These are phyloP conservation scores for Didymella sp. DNA, from an alignment of 2,329 filamentous ascomycete species.

Conservation along the genomic window DNA sequence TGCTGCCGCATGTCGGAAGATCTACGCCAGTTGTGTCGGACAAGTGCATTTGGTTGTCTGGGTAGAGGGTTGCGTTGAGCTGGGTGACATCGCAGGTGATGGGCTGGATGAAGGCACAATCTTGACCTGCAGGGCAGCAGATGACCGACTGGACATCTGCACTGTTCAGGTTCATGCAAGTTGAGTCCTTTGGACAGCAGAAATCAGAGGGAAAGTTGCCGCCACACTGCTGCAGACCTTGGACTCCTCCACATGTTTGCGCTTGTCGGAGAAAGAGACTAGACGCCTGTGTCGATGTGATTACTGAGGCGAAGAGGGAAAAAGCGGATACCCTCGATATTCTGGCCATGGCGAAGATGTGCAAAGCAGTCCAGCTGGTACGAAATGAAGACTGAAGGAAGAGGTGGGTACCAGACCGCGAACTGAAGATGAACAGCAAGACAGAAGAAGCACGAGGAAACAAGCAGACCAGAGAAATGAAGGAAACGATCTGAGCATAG, in stretches of 20 bases:
- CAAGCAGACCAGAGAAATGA: constrained; percentile 5
- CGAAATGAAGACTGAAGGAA: constrained; percentile 6
- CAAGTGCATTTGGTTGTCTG: constrained; percentile 70
- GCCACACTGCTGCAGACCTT: constrained; percentile 61
- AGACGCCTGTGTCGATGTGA: constrained; percentile 36
- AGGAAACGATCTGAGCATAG: constrained; percentile 25
- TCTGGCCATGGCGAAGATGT: constrained; percentile 37
- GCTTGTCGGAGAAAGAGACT: constrained; percentile 41
- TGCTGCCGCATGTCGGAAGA: constrained; percentile 64
- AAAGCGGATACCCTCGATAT: constrained; percentile 45
- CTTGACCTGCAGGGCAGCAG: constrained; percentile 68
- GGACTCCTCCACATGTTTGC: constrained; percentile 59
- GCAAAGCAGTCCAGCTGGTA: constrained; percentile 9
- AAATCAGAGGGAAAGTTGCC: constrained; percentile 67
- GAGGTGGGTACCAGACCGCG: constrained; percentile 14
- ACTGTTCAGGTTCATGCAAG: constrained; percentile 64
- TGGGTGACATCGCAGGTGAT: constrained; percentile 69
- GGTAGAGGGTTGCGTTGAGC: constrained; percentile 66
- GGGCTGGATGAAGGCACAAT: constrained; percentile 67
- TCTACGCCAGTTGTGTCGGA: constrained; percentile 62
- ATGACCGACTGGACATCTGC: constrained; percentile 71
- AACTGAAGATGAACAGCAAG: constrained; percentile 4
- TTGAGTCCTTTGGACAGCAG: constrained; percentile 65
- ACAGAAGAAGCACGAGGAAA: constrained; percentile 19
- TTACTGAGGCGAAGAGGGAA: constrained; percentile 38